Conservation (phyloP, 2,329 filamentous ascomycete genomes). For the Pestalotiopsis fici region DNA sequence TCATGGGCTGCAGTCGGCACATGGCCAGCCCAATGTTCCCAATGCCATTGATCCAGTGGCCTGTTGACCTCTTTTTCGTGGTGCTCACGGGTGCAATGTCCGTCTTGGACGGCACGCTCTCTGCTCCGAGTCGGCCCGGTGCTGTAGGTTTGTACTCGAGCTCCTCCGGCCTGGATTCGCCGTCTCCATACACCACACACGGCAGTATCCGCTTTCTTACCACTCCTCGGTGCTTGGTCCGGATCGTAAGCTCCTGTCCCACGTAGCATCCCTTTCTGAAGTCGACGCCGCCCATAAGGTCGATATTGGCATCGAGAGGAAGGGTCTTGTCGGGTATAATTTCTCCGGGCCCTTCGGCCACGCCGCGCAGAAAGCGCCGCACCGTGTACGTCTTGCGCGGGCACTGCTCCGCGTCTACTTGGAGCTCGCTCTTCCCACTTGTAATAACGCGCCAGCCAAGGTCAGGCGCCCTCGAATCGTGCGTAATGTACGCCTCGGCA, state of each 20-base stretch:
- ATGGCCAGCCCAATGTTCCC: slow-evolving; percentile 87
- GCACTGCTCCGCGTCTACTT: slow-evolving; percentile 46
- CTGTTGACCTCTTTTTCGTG: slow-evolving; percentile 66
- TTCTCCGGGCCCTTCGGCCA: slow-evolving; percentile 84
- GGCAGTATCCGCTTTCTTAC: slow-evolving; percentile 89
- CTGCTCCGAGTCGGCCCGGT: slow-evolving; percentile 21
- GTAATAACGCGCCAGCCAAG: slow-evolving; percentile 55
- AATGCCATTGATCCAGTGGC: slow-evolving; percentile 77
- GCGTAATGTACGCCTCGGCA: slow-evolving; percentile 27
- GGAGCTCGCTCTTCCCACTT: slow-evolving; percentile 29
- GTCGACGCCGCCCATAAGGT: slow-evolving; percentile 82
- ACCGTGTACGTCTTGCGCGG: slow-evolving; percentile 67
- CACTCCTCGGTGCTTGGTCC: slow-evolving; percentile 91
- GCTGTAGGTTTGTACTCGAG: slow-evolving; percentile 48
- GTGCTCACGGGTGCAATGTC: slow-evolving; percentile 53
- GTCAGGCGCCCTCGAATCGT: slow-evolving; percentile 55
- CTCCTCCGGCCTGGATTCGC: slow-evolving; percentile 35
- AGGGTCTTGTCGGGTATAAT: slow-evolving; percentile 71
- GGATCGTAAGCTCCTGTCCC: slow-evolving; percentile 93
- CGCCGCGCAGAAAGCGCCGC: slow-evolving; percentile 75
- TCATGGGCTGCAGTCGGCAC: slow-evolving; percentile 90
- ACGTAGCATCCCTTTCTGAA: slow-evolving; percentile 97
- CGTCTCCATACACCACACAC: slow-evolving; percentile 66
- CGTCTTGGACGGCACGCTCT: slow-evolving; percentile 43
- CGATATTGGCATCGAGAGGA: slow-evolving; percentile 87